Base-by-base conservation (phyloP, 345 rosid genomes). In the Jatropha curcas region DNA sequence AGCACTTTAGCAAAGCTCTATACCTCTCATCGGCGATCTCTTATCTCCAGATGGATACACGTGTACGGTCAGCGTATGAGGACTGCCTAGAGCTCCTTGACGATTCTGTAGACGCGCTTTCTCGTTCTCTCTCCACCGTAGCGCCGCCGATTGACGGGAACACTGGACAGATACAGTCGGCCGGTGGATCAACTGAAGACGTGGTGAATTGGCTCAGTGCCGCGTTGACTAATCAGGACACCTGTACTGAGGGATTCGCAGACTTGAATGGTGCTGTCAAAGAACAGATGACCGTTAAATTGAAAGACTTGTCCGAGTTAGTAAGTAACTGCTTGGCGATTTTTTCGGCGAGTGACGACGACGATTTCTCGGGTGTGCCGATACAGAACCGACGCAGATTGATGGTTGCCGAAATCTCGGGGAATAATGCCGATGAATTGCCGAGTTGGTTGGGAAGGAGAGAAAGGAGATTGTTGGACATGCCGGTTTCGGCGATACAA, bases 151-250 rank as follows among this genome's bases (percentile, higher is more conserved):
- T 74, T 16, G 64, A 34, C 4, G 77, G 71, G 1, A 58, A 46
- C 56, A 48, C 28, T 0, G 41, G 68, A 1, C 53, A n/a, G 7
- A 25, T 59, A 28, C 39, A 13, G 2, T 41, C 45, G 5, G 71
- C 31, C 60, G 73, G 39, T 60, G 63, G 73, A 41, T 86, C 92
- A 1, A 58, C 65, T 0, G 76, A 88, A 33, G 99, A 95, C 82
- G 99, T 95, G 39, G 37, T 78, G 79, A 95, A 97, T 72, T 95
- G 99, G 99, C 93, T 95, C 24, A 95, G 99, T 86, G 78, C 96
- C 0, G 91, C 99, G 51, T 48, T 95, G 68, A 95, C 98, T 1
- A 93, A 95, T 61, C 97, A 93, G 11, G 99, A 95, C 88, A 95
- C 99, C 62, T 95, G 99, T 52, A 41, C 83, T 9, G 99, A 95